Percentiles rank a stretch among this genome's conserved stretches.
Conservation (phyloP, 345 rosid genomes). For the Aegle marmelos region DNA sequence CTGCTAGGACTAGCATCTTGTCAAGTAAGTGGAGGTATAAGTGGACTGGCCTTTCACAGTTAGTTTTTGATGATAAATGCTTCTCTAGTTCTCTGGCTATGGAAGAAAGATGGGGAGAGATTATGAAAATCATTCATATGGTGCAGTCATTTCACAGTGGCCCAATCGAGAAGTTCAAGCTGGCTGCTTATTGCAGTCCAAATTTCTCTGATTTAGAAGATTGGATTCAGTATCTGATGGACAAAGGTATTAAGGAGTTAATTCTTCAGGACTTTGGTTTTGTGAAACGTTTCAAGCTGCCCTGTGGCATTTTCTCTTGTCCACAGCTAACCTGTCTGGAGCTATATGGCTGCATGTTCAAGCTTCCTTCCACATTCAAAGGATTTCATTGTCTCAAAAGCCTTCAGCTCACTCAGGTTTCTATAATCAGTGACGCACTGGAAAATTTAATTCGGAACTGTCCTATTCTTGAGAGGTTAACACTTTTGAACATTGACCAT, state of each 20-base stretch:
- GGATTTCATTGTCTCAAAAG: conserved; percentile 30
- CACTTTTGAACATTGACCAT: conserved; percentile 21
- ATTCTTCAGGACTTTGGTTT: conserved; percentile 22
- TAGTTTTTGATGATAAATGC: conserved; percentile 31
- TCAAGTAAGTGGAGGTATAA: conserved; percentile 35
- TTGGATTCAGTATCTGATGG: conserved; percentile 15
- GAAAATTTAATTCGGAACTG: conserved; percentile 28
- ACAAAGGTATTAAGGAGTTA: conserved; percentile 27
- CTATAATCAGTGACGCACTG: conserved; percentile 15
- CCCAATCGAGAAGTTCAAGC: conserved; percentile 32
- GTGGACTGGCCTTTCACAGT: conserved; percentile 32
- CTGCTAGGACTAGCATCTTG: conserved; percentile 28
- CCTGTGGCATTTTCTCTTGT: conserved; percentile 26
- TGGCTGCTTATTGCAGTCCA: conserved; percentile 21
- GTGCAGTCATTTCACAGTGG: conserved; percentile 21
- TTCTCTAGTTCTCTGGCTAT: conserved; percentile 7
- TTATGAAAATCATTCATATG: conserved; percentile 21
- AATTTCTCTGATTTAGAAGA: conserved; percentile 22
- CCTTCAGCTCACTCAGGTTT: conserved; percentile 26
- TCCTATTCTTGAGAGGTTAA: conserved; percentile 28
- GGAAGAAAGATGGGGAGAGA: conserved; percentile 24
- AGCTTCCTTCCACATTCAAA: conserved; percentile 21
- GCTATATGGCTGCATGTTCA: conserved; percentile 29
- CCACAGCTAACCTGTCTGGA: conserved; percentile 30
- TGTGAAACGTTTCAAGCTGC: conserved; percentile 24